Evolutionary conservation across 257 asterid species (phyloP).

Genomic region (Agastache rugosa): DNA sequence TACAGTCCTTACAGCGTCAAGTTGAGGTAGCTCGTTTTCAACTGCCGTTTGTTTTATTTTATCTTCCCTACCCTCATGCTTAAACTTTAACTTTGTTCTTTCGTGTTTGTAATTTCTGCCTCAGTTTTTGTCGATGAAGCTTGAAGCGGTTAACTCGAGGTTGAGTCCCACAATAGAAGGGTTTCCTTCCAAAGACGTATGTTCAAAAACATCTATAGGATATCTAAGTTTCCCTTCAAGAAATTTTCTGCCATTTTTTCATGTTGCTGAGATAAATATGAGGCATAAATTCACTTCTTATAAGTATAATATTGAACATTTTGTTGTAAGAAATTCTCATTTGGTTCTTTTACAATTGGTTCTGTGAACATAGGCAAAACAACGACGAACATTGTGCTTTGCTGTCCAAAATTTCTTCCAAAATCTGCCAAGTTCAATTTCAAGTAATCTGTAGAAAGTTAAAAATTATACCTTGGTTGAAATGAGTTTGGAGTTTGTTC

Average conservation of each 20-base stretch:
- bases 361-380: neutral
- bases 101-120: slow-evolving; percentile 26
- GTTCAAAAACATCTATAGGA: slow-evolving; percentile 33
- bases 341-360: neutral
- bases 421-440: neutral
- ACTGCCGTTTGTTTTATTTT: slow-evolving; percentile 16
- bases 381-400: neutral
- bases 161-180: slow-evolving; percentile 62
- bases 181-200: slow-evolving; percentile 77
- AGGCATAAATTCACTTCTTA: neutral
- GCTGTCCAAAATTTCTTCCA: neutral
- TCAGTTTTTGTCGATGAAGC: slow-evolving; percentile 97
- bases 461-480: neutral
- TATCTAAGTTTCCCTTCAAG: neutral
- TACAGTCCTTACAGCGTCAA: slow-evolving; percentile 89
- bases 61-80: neutral
- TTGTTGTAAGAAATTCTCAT: neutral
- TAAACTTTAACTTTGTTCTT: slow-evolving; percentile 12
- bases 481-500: neutral
- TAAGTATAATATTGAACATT: neutral
- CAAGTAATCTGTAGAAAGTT: neutral
- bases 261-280: neutral
- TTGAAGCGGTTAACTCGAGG: slow-evolving; percentile 86
- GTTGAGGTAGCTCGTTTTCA: slow-evolving; percentile 67
- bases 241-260: neutral